Conservation (phyloP, 2,329 filamentous ascomycete species). For the Fusarium newnesense region DNA sequence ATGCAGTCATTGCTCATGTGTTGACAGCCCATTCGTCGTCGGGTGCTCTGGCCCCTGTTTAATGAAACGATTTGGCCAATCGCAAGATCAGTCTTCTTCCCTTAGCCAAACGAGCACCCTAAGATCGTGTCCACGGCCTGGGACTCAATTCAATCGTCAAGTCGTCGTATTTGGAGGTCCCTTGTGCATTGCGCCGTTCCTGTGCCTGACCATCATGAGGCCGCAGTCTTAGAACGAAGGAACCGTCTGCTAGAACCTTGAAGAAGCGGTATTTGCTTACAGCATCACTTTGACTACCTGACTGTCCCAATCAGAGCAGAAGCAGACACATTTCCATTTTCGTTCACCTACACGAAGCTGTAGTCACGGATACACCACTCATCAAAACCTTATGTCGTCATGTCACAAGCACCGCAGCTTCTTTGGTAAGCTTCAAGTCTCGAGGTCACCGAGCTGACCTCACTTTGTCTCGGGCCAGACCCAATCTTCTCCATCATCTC, state of each 20-base stretch:
- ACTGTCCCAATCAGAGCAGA: neutral
- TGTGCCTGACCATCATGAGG: conserved; percentile 24
- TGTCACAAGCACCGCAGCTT: conserved; percentile 7
- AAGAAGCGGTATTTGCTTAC: neutral
- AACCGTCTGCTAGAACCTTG: neutral
- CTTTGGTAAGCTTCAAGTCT: conserved; percentile 20
- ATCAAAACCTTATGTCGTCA: conserved; percentile 20
- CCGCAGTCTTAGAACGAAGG: neutral
- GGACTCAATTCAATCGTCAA: conserved; percentile 3
- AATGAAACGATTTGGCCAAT: conserved; percentile 30
- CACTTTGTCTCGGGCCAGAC: conserved; percentile 30
- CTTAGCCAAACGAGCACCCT: conserved; percentile 3
- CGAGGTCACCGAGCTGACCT: conserved; percentile 34
- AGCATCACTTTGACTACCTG: neutral
- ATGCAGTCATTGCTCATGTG: conserved; percentile 38
- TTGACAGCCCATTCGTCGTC: conserved; percentile 36
- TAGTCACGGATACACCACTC: conserved; percentile 22
- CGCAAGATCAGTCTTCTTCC: conserved; percentile 4
- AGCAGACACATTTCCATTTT: conserved; percentile 18
- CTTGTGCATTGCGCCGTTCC: conserved; percentile 3
- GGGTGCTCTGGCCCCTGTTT: conserved; percentile 20
- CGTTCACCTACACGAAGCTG: conserved; percentile 22
- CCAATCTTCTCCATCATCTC: conserved; percentile 22
- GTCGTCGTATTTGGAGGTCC: conserved; percentile 1
- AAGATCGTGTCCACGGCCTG: neutral